Percentiles rank a stretch among this genome's conserved stretches.
These are phyloP conservation scores for Penicillium sp. DNA, from an alignment of 2,329 filamentous ascomycete genomes.

Conservation along the genomic window DNA sequence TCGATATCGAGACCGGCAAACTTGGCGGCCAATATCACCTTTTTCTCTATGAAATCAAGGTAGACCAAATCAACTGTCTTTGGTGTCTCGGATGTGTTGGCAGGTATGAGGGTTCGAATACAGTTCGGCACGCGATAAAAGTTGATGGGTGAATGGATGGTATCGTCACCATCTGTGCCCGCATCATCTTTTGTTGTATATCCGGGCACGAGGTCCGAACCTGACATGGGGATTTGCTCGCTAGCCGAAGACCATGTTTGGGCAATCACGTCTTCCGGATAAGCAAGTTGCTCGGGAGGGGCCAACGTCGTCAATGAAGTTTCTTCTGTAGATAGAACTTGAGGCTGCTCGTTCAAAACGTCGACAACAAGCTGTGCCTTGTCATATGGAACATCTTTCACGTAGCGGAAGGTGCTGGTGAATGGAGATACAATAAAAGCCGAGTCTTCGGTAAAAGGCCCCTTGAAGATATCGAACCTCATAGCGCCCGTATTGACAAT, in stretches of 20 bases:
- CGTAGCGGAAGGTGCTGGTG: constrained; percentile 69
- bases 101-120: constrained; percentile 64
- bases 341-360: constrained; percentile 57
- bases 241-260: constrained; percentile 6
- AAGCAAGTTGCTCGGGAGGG: constrained; percentile 45
- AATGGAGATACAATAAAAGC: constrained; percentile 88
- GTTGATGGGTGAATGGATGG: constrained; percentile 69
- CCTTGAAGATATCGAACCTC: constrained; percentile 93
- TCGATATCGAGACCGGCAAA: constrained; percentile 53
- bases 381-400: constrained; percentile 77
- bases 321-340: constrained; percentile 39
- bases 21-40: constrained; percentile 71
- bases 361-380: constrained; percentile 67
- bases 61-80: constrained; percentile 84
- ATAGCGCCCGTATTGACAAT: constrained; percentile 88
- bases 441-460: constrained; percentile 81
- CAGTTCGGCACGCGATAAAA: constrained; percentile 81
- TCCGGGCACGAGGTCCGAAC: constrained; percentile 59
- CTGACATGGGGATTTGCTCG: constrained; percentile 31
- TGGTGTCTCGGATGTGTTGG: constrained; percentile 48
- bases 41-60: constrained; percentile 84
- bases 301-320: constrained; percentile 32
- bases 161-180: constrained; percentile 84
- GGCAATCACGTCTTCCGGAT: constrained; percentile 17
- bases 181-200: constrained; percentile 89